Evolutionary conservation across 2,329 filamentous ascomycete genomes (phyloP), one percentile per base, ranked within the genome.

Genomic region (Penicillium nordicum): DNA sequence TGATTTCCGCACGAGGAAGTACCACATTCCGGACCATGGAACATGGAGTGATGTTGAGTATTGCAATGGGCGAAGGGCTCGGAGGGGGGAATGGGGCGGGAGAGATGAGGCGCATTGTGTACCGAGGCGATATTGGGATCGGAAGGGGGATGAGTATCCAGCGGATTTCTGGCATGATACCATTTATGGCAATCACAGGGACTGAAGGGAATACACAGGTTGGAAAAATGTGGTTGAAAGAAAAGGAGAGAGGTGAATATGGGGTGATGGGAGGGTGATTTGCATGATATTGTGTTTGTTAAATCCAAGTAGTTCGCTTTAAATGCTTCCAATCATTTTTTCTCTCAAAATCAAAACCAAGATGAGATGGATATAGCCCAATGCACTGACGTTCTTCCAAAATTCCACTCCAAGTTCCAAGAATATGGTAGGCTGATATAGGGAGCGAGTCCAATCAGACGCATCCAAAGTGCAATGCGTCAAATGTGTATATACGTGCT

Each of bases 401-500:
- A 23, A 10, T 21, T 23, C 4, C 10, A n/a, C 12, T 14, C 30
- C 3, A 5, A 11, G 8, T 7, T 21, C 6, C 46, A 40, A 29
- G 23, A 44, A 30, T 21, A 16, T 2, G 7, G 14, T 21, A 23
- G n/a, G 29, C 11, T 6, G 29, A 23, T 32, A 32, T 30, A 45
- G 21, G 32, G 23, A 45, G 7, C 46, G 6, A 9, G 6, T 34
- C 6, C 3, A 43, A 44, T 68, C 53, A 68, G 32, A 66, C 50
- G 49, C 74, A 76, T 37, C 56, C 58, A 6, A 60, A 30, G 50
- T 77, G 74, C 40, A 71, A 71, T 23, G 73, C 66, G 36, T 75
- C 71, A 65, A 74, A 77, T 23, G 36, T 46, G 41, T 66, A 61
- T 36, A 48, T 55, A 12, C 45, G 55, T 6, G 59, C 57, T 23